Evolutionary conservation across 1,284 basidiomycete species (phyloP).

Genomic region (Erythrobasidium hasegawianum): DNA sequence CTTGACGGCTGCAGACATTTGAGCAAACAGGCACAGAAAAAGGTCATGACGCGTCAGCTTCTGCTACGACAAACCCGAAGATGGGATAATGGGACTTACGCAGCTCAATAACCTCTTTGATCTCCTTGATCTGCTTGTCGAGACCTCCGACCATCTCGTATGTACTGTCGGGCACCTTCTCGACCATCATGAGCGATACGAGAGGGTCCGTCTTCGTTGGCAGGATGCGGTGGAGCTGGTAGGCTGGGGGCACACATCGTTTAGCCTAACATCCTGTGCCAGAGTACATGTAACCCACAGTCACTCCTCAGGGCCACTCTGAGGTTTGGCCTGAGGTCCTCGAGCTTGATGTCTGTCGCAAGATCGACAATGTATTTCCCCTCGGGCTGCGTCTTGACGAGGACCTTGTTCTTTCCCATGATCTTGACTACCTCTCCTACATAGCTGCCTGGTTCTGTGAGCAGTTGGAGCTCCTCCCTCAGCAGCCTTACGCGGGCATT

Average conservation of each 20-base stretch:
- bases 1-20: conserved; percentile 53
- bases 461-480: conserved; percentile 86
- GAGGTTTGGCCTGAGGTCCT: conserved; percentile 74
- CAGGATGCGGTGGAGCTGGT: conserved; percentile 68
- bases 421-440: conserved; percentile 98
- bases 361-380: conserved; percentile 73
- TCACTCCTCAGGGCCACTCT: conserved; percentile 95
- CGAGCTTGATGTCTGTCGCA: conserved; percentile 79
- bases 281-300: conserved; percentile 12
- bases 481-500: conserved; percentile 90
- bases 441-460: conserved; percentile 95
- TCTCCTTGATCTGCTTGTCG: conserved; percentile 98
- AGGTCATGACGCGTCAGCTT: conserved; percentile 5
- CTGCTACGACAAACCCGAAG: no score
- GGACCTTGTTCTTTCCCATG: conserved; percentile 98
- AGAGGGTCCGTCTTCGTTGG: conserved; percentile 94
- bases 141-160: conserved; percentile 99
- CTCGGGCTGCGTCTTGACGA: conserved; percentile 91
- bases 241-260: conserved; percentile 1
- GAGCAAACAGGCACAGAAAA: no score
- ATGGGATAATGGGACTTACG: no score
- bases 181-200: conserved; percentile 99
- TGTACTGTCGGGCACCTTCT: conserved; percentile 97
- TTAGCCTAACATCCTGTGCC: not conserved
- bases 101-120: conserved; percentile 98